phyloP scores from a whole-genome alignment of 805 yeast species.

The Henningerozyma blattae region DNA sequence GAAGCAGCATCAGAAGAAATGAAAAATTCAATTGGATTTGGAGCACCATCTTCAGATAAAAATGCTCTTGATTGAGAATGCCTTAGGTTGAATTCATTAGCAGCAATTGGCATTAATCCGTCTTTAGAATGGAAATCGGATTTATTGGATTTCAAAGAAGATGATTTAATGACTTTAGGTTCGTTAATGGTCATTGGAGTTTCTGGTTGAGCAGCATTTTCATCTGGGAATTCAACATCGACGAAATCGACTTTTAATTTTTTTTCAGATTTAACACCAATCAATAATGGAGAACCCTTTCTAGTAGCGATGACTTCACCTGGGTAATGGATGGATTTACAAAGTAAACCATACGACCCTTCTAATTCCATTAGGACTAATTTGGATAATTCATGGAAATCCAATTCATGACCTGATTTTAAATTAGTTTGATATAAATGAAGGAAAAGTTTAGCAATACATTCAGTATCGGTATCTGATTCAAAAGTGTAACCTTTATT shows the following conservation, averaged over 20 bases:
- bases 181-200: conserved; percentile 18
- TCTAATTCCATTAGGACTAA: conserved; percentile 86
- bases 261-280: conserved; percentile 94
- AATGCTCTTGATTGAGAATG: conserved; percentile 95
- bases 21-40: conserved; percentile 91
- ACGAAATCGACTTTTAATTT: conserved; percentile 96
- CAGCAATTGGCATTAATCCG: conserved; percentile 40
- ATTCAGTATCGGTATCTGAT: conserved; percentile 95
- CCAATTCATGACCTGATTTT: conserved; percentile 65
- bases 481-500: conserved; percentile 76
- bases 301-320: conserved; percentile 94
- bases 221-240: conserved; percentile 92
- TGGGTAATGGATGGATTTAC: conserved; percentile 85
- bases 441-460: conserved; percentile 90
- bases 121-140: conserved; percentile 4
- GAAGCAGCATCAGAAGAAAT: conserved; percentile 96
- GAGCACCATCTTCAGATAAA: conserved; percentile 83
- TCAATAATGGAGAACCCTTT: conserved; percentile 93
- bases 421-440: conserved; percentile 72
- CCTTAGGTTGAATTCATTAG: conserved; percentile 48
- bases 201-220: conserved; percentile 26
- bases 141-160: conserved; percentile 1
- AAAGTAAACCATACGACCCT: conserved; percentile 94
- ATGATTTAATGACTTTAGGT: conserved; percentile 2
- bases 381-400: conserved; percentile 86